A percentile compares a stretch with the other conserved stretches of the same genome.
These are phyloP conservation scores for Tilletia caries DNA, from an alignment of 1,284 basidiomycete species.

Conservation along the genomic window DNA sequence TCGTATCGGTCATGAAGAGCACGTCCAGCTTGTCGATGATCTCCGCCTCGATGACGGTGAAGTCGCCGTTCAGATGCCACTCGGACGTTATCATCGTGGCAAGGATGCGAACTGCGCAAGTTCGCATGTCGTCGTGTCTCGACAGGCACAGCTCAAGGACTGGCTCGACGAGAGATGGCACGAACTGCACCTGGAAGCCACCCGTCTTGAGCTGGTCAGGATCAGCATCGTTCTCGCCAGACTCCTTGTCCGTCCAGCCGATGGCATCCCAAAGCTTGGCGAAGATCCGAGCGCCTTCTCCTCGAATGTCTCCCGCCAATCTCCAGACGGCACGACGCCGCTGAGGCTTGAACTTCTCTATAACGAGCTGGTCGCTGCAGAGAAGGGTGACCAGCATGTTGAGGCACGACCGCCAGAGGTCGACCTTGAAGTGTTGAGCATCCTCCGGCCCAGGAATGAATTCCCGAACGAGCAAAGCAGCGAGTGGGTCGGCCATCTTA, in stretches of 20 bases:
- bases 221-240: constrained; percentile 19
- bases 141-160: constrained; percentile 90
- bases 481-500: constrained; percentile 80
- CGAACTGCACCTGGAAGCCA: constrained; percentile 52
- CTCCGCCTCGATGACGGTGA: constrained; percentile 70
- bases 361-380: constrained; percentile 82
- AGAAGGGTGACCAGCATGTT: constrained; percentile 77
- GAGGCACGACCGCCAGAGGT: constrained; percentile 78
- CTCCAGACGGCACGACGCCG: constrained; percentile 93
- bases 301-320: constrained; percentile 86
- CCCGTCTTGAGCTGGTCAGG: constrained; percentile 42
- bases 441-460: constrained; percentile 70
- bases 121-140: constrained; percentile 86
- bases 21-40: constrained; percentile 89
- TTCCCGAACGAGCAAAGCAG: constrained; percentile 70
- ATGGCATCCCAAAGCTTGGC: constrained; percentile 82
- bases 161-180: constrained; percentile 78
- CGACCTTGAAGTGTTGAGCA: constrained; percentile 69
- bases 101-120: constrained; percentile 78
- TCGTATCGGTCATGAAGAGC: constrained; percentile 83
- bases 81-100: constrained; percentile 96
- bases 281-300: constrained; percentile 82
- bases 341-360: constrained; percentile 89
- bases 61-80: constrained; percentile 49
- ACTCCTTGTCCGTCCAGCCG: constrained; percentile 33